phyloP scores from a whole-genome alignment of 176 grass and related monocot genomes.

The Avena atlantica region DNA sequence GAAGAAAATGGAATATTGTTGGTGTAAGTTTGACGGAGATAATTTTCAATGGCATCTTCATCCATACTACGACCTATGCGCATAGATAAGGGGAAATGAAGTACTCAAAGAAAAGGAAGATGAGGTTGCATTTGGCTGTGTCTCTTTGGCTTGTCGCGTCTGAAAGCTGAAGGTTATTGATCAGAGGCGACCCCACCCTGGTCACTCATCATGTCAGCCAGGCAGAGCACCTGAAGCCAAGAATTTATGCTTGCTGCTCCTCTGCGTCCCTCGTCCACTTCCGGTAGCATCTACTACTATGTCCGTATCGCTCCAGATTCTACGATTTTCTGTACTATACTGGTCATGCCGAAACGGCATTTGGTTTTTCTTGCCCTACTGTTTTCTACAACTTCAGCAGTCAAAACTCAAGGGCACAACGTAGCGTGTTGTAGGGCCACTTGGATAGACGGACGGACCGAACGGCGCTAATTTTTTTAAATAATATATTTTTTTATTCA shows the following conservation, averaged over 20 bases:
- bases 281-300: not conserved
- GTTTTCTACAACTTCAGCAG: too few relatives aligned
- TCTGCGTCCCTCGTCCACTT: constrained; percentile 6
- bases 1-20: not conserved
- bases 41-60: too few relatives aligned
- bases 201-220: not conserved
- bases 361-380: too few relatives aligned
- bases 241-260: constrained; percentile 5
- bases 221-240: constrained; percentile 11
- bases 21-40: not conserved
- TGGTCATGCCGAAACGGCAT: too few relatives aligned
- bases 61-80: too few relatives aligned
- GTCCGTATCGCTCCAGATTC: not conserved
- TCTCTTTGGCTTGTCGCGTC: constrained; percentile 11
- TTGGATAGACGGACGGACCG: too few relatives aligned
- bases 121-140: not conserved
- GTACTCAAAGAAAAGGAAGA: too few relatives aligned
- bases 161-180: not conserved
- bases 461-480: too few relatives aligned
- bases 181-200: not conserved
- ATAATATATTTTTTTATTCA: too few relatives aligned
- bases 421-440: too few relatives aligned
- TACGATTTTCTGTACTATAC: not conserved
- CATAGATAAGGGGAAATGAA: too few relatives aligned
- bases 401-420: too few relatives aligned